These are phyloP conservation scores for Aquilaria malaccensis DNA, from an alignment of 345 rosid genomes.

Conservation along the genomic window DNA sequence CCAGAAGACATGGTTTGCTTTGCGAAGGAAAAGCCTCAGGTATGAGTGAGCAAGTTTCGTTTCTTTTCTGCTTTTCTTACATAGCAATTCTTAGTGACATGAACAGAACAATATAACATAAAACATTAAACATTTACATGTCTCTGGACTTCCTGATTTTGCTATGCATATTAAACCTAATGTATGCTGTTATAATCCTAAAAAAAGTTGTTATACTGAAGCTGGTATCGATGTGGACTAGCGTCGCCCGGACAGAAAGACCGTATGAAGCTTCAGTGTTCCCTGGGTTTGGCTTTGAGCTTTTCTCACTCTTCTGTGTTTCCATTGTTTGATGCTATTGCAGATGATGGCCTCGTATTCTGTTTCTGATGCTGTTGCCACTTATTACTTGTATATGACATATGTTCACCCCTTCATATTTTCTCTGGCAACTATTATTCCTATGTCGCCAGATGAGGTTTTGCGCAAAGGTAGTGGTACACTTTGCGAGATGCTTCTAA, in stretches of 20 bases:
- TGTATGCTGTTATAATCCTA: slow-evolving; percentile 1
- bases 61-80: slow-evolving; percentile 10
- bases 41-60: slow-evolving; percentile 19
- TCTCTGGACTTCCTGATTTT: not conserved
- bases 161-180: not conserved
- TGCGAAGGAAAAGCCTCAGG: slow-evolving; percentile 96
- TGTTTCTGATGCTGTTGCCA: slow-evolving; percentile 98
- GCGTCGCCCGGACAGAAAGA: not conserved
- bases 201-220: not conserved
- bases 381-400: slow-evolving; percentile 93
- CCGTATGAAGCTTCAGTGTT: not conserved
- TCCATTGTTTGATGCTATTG: slow-evolving; percentile 21
- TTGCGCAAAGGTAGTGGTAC: slow-evolving; percentile 99
- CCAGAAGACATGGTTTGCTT: slow-evolving; percentile 99
- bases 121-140: not conserved
- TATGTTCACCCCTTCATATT: slow-evolving; percentile 97
- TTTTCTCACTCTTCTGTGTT: slow-evolving; percentile 23
- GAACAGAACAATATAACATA: not conserved
- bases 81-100: not conserved
- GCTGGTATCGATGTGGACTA: too few species aligned
- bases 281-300: not conserved
- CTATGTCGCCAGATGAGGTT: slow-evolving; percentile 99
- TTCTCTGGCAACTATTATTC: slow-evolving; percentile 94
- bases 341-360: slow-evolving; percentile 99
- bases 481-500: slow-evolving; percentile 99